Base-by-base conservation (phyloP, 148 eudicot genomes). In the Dianthus caryophyllus region DNA sequence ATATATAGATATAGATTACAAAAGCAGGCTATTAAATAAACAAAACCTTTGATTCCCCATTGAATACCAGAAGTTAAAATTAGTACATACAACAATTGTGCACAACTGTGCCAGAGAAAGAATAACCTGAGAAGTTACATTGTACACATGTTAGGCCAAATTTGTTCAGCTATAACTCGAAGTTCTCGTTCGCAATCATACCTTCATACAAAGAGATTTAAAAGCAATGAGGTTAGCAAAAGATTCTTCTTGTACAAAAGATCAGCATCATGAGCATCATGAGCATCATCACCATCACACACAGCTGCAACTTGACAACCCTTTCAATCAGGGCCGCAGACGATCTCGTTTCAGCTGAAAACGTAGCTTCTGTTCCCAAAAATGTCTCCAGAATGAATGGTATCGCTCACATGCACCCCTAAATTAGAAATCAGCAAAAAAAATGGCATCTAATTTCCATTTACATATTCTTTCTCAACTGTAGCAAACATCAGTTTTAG, bases 391-490 rank as follows among this genome's bases (percentile, higher is more conserved):
- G 26, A 17, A 9, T 60, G 51, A 66, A 65, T 16, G 62, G 22
- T 41, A 18, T 15, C 33, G 55, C 68, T 59, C 51, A 52, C n/a
- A 12, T 12, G 20, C 50, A n/a, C 18, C 4, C 41, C 48, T 36
- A 18, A 57, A 50, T 49, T 21, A 41, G 29, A 64, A 41, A 20
- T 20, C 47, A 22, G 27, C 52, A 33, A 8, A 2, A 33, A 27
- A 36, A 9, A 36, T 25, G n/a, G 60, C 66, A 41, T 67, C 67
- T 74, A 75, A 47, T 77, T 86, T 78, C 52, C 80, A 24, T 64
- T 63, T 17, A 54, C 75, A 73, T 63, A 85, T 79, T 94, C 96
- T 80, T 88, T 94, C 81, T 90, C 98, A 44, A 94, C 54, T 49
- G 80, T 71, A 50, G 87, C 74, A 72, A 88, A 88, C 96, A 90